Conservation (phyloP, 2,329 filamentous ascomycete species). For the Aspergillus glaucus region DNA sequence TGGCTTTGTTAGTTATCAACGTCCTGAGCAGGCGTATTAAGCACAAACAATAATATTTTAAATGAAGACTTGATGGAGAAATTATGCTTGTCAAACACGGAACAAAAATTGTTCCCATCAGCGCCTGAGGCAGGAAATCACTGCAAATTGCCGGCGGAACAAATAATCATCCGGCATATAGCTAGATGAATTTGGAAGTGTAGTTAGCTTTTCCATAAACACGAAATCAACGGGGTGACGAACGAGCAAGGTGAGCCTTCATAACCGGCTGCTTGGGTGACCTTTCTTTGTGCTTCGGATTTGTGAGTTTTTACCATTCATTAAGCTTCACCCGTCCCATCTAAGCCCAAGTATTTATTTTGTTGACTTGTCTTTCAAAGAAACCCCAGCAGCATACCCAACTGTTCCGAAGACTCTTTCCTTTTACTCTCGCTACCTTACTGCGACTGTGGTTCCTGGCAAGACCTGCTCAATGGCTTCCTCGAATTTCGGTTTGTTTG, state of each 20-base stretch:
- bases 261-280: not conserved
- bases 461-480: slow-evolving; percentile 10
- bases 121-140: not conserved
- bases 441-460: not conserved
- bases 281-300: not conserved
- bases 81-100: too few relatives aligned
- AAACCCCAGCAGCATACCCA: too few relatives aligned
- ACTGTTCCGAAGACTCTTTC: too few relatives aligned
- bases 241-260: not conserved
- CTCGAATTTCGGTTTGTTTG: slow-evolving; percentile 21
- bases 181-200: not conserved
- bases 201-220: not conserved
- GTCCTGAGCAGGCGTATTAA: not conserved
- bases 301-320: too few relatives aligned
- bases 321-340: too few relatives aligned
- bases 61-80: not conserved
- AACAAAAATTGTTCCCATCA: not conserved
- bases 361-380: too few relatives aligned
- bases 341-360: too few relatives aligned
- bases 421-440: too few relatives aligned
- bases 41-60: not conserved
- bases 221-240: not conserved
- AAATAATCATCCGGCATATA: not conserved
- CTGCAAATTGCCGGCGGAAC: not conserved
- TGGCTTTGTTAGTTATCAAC: slow-evolving; percentile 20